Conservation (phyloP, 1,139 yeast species). For the Blastobotrys illinoisensis region DNA sequence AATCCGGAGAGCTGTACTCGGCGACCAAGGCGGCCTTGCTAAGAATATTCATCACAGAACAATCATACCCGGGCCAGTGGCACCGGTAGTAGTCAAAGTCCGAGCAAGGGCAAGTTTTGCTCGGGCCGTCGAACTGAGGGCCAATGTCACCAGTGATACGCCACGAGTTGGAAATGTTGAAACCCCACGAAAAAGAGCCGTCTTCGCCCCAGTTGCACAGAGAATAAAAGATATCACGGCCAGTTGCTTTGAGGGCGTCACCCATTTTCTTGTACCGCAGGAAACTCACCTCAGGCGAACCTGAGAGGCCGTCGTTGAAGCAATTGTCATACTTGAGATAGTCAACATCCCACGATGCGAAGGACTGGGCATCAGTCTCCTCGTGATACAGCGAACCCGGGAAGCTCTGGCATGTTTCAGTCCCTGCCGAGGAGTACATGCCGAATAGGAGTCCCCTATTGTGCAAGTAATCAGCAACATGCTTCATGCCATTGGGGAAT, state of each 20-base stretch:
- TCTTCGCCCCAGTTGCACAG: constrained; percentile 34
- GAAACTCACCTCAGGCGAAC: constrained; percentile 24
- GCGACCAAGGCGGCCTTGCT: constrained; percentile 28
- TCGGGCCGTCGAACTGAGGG: constrained; percentile 27
- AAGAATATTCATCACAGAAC: constrained; percentile 30
- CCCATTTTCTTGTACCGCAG: constrained; percentile 29
- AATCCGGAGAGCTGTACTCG: constrained; percentile 21
- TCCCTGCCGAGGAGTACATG: constrained; percentile 33
- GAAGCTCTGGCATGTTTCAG: constrained; percentile 30
- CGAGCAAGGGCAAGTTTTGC: constrained; percentile 29
- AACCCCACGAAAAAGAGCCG: constrained; percentile 29
- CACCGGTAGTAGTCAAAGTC: constrained; percentile 15
- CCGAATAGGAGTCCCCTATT: constrained; percentile 28
- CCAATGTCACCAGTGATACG: constrained; percentile 29
- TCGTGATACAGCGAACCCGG: constrained; percentile 31
- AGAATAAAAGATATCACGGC: constrained; percentile 30
- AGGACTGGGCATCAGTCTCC: constrained; percentile 27
- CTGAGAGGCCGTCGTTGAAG: constrained; percentile 27
- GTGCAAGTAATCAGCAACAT: constrained; percentile 26
- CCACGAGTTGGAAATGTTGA: constrained; percentile 30
- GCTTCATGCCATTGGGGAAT: constrained; percentile 30
- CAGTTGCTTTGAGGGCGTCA: constrained; percentile 28
- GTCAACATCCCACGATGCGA: constrained; percentile 31
- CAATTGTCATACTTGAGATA: constrained; percentile 34
- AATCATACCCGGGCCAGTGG: constrained; percentile 24